Evolutionary conservation across 768 basidiomycete genomes (phyloP), one percentile per base, ranked within the genome.

Genomic region (Mycena metata): DNA sequence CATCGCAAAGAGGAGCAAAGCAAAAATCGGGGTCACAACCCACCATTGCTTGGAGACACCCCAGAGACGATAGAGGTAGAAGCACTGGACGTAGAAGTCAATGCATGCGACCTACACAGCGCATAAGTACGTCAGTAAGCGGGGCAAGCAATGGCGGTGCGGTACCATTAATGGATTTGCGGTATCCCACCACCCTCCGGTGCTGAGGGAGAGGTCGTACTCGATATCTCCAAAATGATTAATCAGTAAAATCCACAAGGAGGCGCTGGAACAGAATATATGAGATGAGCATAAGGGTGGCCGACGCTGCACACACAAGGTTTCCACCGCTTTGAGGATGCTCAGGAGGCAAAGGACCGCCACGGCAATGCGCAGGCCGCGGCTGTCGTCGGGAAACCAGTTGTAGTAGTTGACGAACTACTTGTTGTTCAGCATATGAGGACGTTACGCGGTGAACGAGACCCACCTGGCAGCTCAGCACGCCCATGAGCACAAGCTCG

Each of bases 161-260:
- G 26, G 47, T 63, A 63, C 65, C 65, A 66, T 66, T 5, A 66
- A 10, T 15, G 65, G 65, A 41, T 56, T 57, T 3, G 21, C 63
- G 17, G 54, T 47, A 39, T 64, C 35, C 63, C 63, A 64, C 63
- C 63, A 64, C 43, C 21, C 46, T 17, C 49, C 45, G 41, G 35
- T 17, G 65, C 39, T 66, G 57, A 60, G 57, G 9, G 1, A 13
- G 36, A 61, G 2, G 35, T 3, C 60, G 9, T 9, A 11, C 24
- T 42, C 2, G 23, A 55, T 43, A 41, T 63, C 62, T 45, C 52
- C 62, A 30, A 43, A 46, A 36, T 55, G 17, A 6, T 30, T 6
- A 12, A 36, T 36, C 5, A 43, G 10, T 21, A 45, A 46, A 35
- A 63, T 63, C 62, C 62, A 63, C 41, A 63, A 15, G 11, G 42